Conservation (phyloP, 805 yeast species). For the Ogataea neopini region DNA sequence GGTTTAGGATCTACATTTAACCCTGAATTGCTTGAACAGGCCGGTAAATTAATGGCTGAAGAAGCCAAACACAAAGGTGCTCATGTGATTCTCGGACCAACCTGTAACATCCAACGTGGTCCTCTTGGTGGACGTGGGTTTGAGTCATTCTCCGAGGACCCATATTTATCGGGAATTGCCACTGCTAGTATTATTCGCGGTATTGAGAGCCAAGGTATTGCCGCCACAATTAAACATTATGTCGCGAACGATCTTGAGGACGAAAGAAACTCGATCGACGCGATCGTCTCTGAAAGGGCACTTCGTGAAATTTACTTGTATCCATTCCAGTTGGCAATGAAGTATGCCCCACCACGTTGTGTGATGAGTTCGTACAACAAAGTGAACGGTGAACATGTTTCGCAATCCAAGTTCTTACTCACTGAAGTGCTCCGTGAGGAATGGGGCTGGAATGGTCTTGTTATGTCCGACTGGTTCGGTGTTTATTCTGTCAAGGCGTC, state of each 20-base stretch:
- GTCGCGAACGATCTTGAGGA: conserved; percentile 66
- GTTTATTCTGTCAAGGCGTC: conserved; percentile 49
- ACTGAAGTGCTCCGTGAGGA: conserved; percentile 53
- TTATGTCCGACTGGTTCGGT: conserved; percentile 71
- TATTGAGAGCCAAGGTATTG: conserved; percentile 51
- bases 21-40: conserved; percentile 39
- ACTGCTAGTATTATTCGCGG: conserved; percentile 57
- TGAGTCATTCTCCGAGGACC: conserved; percentile 25
- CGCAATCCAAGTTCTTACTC: conserved; percentile 47
- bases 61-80: conserved; percentile 48
- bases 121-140: conserved; percentile 43
- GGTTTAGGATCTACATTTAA: conserved; percentile 48
- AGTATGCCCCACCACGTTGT: conserved; percentile 52
- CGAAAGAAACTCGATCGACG: conserved; percentile 50
- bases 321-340: conserved; percentile 65
- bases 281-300: conserved; percentile 58
- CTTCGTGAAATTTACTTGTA: conserved; percentile 63
- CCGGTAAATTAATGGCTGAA: conserved; percentile 45
- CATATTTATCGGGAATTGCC: conserved; percentile 42
- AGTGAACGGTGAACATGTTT: conserved; percentile 62
- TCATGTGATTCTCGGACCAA: conserved; percentile 41
- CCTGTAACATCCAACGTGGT: conserved; percentile 44
- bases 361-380: conserved; percentile 67
- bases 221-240: conserved; percentile 63
- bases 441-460: conserved; percentile 58